These are phyloP conservation scores for Coemansia sp. DNA, from an alignment of 192 early-diverging fungal species.

Conservation along the genomic window DNA sequence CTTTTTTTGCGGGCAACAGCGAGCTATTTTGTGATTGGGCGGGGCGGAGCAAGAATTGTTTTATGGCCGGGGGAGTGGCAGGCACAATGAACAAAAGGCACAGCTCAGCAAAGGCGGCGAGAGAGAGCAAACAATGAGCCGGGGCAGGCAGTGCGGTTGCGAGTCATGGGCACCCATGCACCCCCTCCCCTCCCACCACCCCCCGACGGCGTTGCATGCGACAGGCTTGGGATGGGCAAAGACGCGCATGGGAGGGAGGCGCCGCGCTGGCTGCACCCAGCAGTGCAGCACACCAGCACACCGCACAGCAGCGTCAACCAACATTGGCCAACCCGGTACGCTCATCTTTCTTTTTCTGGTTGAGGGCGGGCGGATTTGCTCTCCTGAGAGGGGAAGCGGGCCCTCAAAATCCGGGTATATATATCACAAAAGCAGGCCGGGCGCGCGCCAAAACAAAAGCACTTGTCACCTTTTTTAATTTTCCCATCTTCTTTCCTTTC, in stretches of 20 bases:
- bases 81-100: slow-evolving; percentile 15
- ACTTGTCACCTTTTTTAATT: slow-evolving; percentile 10
- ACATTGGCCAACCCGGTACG: slow-evolving; percentile 2
- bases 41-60: slow-evolving; percentile 18
- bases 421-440: slow-evolving; percentile 10
- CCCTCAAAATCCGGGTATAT: slow-evolving; percentile 14
- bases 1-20: not conserved
- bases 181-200: slow-evolving; percentile 4
- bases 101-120: slow-evolving; percentile 13
- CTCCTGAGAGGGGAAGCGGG: not conserved
- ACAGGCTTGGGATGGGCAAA: slow-evolving; percentile 1
- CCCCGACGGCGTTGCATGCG: not conserved
- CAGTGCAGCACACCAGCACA: slow-evolving; percentile 4
- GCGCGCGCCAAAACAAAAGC: not conserved
- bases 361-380: slow-evolving; percentile 2
- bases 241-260: slow-evolving; percentile 2
- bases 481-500: slow-evolving; percentile 13
- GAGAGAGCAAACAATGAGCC: slow-evolving; percentile 28
- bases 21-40: slow-evolving; percentile 20
- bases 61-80: slow-evolving; percentile 11
- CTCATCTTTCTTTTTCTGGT: not conserved
- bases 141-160: slow-evolving; percentile 15
- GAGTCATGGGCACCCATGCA: slow-evolving; percentile 36
- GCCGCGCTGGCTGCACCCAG: slow-evolving; percentile 7
- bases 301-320: slow-evolving; percentile 1